Evolutionary conservation across 306 rosid genomes (phyloP), one percentile per base, ranked within the genome.

Genomic region (Cicer pinnatifidum): DNA sequence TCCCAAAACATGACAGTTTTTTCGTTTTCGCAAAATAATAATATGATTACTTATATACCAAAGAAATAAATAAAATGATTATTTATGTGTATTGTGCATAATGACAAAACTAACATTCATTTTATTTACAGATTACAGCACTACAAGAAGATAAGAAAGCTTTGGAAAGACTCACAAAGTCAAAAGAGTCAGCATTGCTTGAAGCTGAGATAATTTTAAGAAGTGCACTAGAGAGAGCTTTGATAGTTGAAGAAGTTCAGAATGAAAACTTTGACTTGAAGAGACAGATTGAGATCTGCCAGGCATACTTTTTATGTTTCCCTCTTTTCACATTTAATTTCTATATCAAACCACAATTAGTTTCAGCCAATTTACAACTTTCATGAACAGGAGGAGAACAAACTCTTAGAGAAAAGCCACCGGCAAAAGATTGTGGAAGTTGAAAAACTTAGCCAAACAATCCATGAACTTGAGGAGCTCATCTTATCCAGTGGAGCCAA

Each of bases 201-300:
- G 97, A 94, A 84, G 99, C 97, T 11, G 96, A 94, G 73, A 90
- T 85, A 81, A 94, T 94, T 77, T 51, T 94, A 72, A 67, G 83
- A 73, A 87, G 95, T 76, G 99, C 99, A 41, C 60, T 94, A 5
- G 99, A 94, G 82, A 89, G 99, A 74, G 99, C 91, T 74, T 83
- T 94, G 68, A 91, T 94, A 64, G 99, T 94, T 60, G 99, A 91
- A 84, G 97, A 94, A 86, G 96, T 94, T 84, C 97, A 94, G 64
- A 94, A 94, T 73, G 96, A 88, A 20, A 91, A 94, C 89, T 86
- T 80, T 19, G 99, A 94, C 85, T 58, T 91, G 81, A 91, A 72
- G 89, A 89, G 99, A 91, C 99, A 94, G 89, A 94, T 94, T 69
- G 97, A 94, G 82, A 94, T 94, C 16, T 94, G 90, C 87, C 97